Base-by-base conservation (phyloP, 106 monocot species). In the Dendrobium nobile region DNA sequence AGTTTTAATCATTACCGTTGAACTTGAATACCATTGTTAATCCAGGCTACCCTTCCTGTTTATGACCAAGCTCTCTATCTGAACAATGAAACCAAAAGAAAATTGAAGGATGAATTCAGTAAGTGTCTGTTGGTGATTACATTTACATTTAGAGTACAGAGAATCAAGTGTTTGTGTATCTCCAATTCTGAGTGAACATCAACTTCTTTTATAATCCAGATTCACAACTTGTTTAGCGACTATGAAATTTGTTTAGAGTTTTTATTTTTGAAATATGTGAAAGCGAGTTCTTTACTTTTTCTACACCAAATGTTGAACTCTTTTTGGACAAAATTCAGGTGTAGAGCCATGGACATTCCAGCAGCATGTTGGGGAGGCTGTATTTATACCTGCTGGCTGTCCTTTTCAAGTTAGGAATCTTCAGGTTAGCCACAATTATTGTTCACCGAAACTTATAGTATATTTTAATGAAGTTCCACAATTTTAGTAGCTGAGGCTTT, bases 331-430 rank as follows among this genome's bases (percentile, higher is more conserved):
- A 43, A 17, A 84, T 59, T 70, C 80, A 95, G 95, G 81, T 28
- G 80, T 95, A 81, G 88, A 90, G 74, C 92, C 95, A 47, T 90
- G 92, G 95, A 87, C 84, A 73, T 86, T 95, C 70, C 75, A 85
- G 78, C 95, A 95, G 28, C 87, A 88, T 81, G 79, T 95, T 72
- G 92, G 92, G 44, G 95, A 92, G 81, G 92, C 95, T 85, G 84
- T 95, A 54, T 92, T 92, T 79, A 72, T 95, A 65, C 95, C 95
- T 54, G 88, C 95, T 80, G 95, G 95, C 59, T 95, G 95, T 81
- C 87, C 95, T 76, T 95, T 92, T 82, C 95, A 92, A 90, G 78
- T 90, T 75, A 82, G 83, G 72, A 92, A 89, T 90, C 45, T 92
- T 64, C 87, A 87, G 95, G 95, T 95, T 44, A 83, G 64, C 74